Percentiles rank a stretch among this genome's conserved stretches.
Evolutionary conservation across 768 basidiomycete species (phyloP).

Genomic region (Chalciporus chontae): DNA sequence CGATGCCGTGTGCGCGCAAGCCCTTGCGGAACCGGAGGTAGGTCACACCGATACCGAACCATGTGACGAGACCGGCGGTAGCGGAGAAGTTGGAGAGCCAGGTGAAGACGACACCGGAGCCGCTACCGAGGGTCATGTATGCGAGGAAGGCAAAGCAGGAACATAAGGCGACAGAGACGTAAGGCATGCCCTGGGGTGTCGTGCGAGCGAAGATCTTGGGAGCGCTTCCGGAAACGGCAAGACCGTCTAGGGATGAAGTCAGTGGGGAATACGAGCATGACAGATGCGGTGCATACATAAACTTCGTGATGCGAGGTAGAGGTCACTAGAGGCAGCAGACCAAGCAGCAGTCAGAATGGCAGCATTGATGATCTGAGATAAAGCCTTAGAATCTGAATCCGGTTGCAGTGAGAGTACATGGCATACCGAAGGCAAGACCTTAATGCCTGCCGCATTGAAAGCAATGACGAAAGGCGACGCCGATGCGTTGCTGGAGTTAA

Average conservation of each 20-base stretch:
- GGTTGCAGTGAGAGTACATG: neutral
- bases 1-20: conserved; percentile 46
- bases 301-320: conserved; percentile 38
- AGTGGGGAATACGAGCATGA: neutral
- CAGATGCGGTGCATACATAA: conserved; percentile 26
- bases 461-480: conserved; percentile 60
- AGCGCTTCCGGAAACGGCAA: conserved; percentile 50
- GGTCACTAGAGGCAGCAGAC: conserved; percentile 40
- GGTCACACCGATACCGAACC: conserved; percentile 43
- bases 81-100: conserved; percentile 38
- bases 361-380: conserved; percentile 33
- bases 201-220: conserved; percentile 49
- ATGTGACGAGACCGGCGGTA: conserved; percentile 40
- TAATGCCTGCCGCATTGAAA: conserved; percentile 53
- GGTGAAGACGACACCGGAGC: conserved; percentile 38
- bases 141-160: conserved; percentile 35
- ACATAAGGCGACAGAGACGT: conserved; percentile 33
- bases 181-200: conserved; percentile 40
- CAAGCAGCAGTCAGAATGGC: conserved; percentile 43
- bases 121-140: conserved; percentile 37
- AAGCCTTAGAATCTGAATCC: neutral
- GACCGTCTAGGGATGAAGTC: conserved; percentile 41
- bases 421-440: conserved; percentile 46
- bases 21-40: conserved; percentile 49
- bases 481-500: conserved; percentile 38